Evolutionary conservation across 208 protist genomes (phyloP), one percentile per base, ranked within the genome.

Genomic region (Phytomonas serpens): DNA sequence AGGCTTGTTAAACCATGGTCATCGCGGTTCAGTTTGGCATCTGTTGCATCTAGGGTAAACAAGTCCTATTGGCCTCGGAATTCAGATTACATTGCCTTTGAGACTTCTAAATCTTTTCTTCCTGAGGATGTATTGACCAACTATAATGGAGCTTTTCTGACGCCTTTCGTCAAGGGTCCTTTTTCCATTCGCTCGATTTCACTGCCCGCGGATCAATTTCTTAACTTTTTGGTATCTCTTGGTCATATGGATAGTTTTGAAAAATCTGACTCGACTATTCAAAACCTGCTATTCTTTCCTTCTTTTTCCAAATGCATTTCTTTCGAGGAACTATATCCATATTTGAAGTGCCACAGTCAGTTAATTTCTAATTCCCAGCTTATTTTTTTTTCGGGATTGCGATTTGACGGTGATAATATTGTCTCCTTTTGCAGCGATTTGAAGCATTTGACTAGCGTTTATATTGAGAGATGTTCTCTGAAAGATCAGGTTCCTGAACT

Each of bases 1-100:
- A 19, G 38, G 2, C 23, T 64, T 27, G 68, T 85, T 57, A 68
- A 75, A 31, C 71, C 71, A 3, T 72, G 30, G 13, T 77, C 75
- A 19, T 70, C 74, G 10, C 63, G 65, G 34, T 93, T 93, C 61
- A 85, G 78, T 38, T 64, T 82, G 5, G 77, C 77, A 32, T 47
- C 89, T 31, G 85, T 93, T 32, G 75, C 77, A 36, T 93, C 88
- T 27, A 83, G 78, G 19, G 69, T 66, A 10, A 91, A 89, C 68
- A 82, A 81, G 30, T 32, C 38, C 4, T 67, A 77, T 27, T 92
- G 84, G 81, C 82, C 80, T 51, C 64, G 13, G 2, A 36, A 71
- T 33, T 67, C 76, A 19, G 40, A 51, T 34, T 14, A 65, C 37
- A 67, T 72, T 11, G 29, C 30, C 40, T 73, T 72, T 23, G 51